Conservation (phyloP, 179 eudicot genomes). For the Beta corolliflora region DNA sequence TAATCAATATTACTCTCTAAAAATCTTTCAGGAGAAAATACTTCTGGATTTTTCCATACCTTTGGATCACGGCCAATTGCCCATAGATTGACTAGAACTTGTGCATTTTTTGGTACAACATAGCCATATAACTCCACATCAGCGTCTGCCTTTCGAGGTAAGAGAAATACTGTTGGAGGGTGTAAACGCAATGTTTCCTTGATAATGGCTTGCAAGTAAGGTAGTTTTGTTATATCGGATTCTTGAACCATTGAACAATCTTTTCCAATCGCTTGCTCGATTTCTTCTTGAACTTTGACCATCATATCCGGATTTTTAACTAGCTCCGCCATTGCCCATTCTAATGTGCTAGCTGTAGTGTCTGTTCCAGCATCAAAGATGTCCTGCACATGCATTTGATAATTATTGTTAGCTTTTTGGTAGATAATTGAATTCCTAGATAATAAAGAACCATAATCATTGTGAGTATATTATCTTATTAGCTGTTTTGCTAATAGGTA, state of each 20-base stretch:
- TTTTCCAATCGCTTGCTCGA: background rate
- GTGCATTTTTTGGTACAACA: constrained; percentile 19
- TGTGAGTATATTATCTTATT: too few relatives aligned
- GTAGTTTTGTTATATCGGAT: constrained; percentile 16
- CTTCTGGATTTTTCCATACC: constrained; percentile 13
- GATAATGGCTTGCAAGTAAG: constrained; percentile 18
- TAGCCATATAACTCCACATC: constrained; percentile 14
- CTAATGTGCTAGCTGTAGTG: constrained; percentile 19
- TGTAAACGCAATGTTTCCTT: constrained; percentile 18
- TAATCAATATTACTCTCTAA: background rate
- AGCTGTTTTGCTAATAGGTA: too few relatives aligned
- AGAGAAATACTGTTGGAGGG: constrained; percentile 19
- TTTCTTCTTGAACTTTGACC: constrained; percentile 6
- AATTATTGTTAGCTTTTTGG: background rate
- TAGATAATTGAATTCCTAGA: background rate
- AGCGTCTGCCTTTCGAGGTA: constrained; percentile 14
- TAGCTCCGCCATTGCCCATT: constrained; percentile 19
- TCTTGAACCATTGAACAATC: constrained; percentile 5
- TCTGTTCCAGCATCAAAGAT: constrained; percentile 17
- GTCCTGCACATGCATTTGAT: background rate
- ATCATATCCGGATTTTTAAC: background rate
- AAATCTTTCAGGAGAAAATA: constrained; percentile 7
- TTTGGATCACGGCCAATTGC: constrained; percentile 18
- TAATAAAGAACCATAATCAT: background rate
- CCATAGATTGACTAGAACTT: constrained; percentile 22